phyloP scores from a whole-genome alignment of 345 rosid genomes.

The Brassica rapa region DNA sequence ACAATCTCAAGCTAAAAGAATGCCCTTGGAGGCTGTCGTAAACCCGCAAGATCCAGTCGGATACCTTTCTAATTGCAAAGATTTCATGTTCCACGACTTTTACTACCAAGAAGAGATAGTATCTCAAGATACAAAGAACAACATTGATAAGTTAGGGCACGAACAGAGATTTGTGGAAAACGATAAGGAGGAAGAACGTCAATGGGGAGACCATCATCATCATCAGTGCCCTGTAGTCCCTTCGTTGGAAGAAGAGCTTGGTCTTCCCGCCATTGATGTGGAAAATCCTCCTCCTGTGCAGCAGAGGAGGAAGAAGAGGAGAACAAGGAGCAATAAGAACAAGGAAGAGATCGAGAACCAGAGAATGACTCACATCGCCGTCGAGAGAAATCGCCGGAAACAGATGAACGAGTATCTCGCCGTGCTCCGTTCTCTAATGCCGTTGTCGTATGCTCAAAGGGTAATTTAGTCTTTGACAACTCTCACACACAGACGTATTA shows the following conservation, averaged over 20 bases:
- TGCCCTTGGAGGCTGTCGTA: conserved; percentile 69
- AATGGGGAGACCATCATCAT: conserved; percentile 22
- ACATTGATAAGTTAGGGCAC: conserved; percentile 17
- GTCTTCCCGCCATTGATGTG: conserved; percentile 3
- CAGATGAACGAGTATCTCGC: conserved; percentile 91
- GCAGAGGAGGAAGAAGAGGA: conserved; percentile 58
- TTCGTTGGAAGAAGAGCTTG: conserved; percentile 29
- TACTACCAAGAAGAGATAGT: conserved; percentile 42
- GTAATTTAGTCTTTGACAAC: conserved; percentile 42
- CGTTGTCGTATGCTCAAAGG: conserved; percentile 85
- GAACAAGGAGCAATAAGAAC: conserved; percentile 66
- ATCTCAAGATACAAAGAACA: conserved; percentile 42
- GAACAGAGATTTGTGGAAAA: conserved; percentile 31
- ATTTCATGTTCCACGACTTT: conserved; percentile 39
- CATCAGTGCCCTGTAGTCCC: conserved; percentile 16
- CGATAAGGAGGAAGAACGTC: conserved; percentile 12
- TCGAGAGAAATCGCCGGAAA: conserved; percentile 94
- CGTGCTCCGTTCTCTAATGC: conserved; percentile 82
- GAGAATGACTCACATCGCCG: conserved; percentile 91
- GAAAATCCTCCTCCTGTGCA: conserved; percentile 19
- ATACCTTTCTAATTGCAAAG: conserved; percentile 46
- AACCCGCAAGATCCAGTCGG: conserved; percentile 61
- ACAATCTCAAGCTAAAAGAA: conserved; percentile 31
- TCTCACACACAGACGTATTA: neutral
- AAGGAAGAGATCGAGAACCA: conserved; percentile 90